phyloP scores from a whole-genome alignment of 192 early-diverging fungal species.

The Backusella morwellensis region DNA sequence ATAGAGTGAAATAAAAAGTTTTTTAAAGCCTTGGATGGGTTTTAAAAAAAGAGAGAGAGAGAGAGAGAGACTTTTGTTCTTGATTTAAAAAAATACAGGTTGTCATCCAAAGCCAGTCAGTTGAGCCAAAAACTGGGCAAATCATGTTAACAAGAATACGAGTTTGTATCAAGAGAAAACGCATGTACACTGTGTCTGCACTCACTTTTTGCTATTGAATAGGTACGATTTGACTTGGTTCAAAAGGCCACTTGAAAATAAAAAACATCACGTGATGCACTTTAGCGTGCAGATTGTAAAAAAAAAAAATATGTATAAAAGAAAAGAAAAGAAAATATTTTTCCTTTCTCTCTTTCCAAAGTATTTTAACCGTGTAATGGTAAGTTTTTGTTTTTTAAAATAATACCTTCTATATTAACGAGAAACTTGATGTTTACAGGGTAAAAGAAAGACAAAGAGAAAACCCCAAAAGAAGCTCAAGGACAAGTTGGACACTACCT shows the following conservation, averaged over 20 bases:
- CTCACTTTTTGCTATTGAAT: not conserved
- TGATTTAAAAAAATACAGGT: no score
- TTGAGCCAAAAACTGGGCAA: no score
- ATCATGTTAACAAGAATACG: no score
- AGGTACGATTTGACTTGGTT: no score
- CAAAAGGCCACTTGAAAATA: not conserved
- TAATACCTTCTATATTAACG: not conserved
- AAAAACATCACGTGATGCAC: not conserved
- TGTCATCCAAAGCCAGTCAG: no score
- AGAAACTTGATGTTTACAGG: conserved; percentile 32
- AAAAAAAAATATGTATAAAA: not conserved
- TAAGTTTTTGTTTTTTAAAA: not conserved
- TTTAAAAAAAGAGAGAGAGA: no score
- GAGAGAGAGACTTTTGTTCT: not conserved
- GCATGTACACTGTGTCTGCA: no score
- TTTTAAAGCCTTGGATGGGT: not conserved
- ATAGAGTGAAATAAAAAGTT: not conserved
- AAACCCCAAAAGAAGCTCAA: conserved; percentile 66
- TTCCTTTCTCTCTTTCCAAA: not conserved
- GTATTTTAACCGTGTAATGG: not conserved
- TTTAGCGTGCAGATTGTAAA: not conserved
- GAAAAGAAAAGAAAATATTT: not conserved
- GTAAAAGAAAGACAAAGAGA: conserved; percentile 76
- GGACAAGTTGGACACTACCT: conserved; percentile 66
- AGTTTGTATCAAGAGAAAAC: no score